Evolutionary conservation across 441 rosid species (phyloP), one percentile per base, ranked within the genome.

Genomic region (Manihot esculenta): DNA sequence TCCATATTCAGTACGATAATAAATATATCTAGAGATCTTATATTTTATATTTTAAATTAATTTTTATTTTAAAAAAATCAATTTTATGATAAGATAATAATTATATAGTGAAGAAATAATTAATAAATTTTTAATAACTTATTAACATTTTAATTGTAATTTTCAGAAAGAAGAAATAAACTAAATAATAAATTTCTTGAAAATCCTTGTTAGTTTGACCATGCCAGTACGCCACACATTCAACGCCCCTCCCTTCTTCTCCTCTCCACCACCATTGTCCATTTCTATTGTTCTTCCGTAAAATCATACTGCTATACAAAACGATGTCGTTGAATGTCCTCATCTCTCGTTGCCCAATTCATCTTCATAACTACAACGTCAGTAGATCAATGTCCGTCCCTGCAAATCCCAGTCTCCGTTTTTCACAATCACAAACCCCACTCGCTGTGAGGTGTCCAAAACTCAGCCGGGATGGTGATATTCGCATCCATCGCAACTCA

Each of bases 261-360:
- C 70, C 50, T 56, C 53, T 62, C 45, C 69, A 2, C 24, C 56
- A 20, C n/a, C n/a, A n/a, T n/a, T n/a, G n/a, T n/a, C n/a, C n/a
- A n/a, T n/a, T n/a, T n/a, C n/a, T n/a, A n/a, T n/a, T n/a, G n/a
- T 47, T 30, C 48, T 33, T 41, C 27, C 57, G 42, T 35, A 3
- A 81, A 8, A 67, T 3, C 7, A 61, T 84, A 84, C 79, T 27
- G 71, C 65, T 74, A 49, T 47, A 68, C 23, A 47, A 55, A n/a
- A 57, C 84, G 77, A 57, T 84, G 61, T 70, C 81, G 76, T 79
- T 73, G 30, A 72, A 21, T 7, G 7, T 72, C 60, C 7, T 71
- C 15, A 6, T 56, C 18, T 56, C 10, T 9, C 35, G 4, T 56
- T 14, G 26, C 7, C 60, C 61, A 14, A 26, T 18, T 70, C 79